phyloP scores from a whole-genome alignment of 2,329 filamentous ascomycete species.

The Didymella pinodella region DNA sequence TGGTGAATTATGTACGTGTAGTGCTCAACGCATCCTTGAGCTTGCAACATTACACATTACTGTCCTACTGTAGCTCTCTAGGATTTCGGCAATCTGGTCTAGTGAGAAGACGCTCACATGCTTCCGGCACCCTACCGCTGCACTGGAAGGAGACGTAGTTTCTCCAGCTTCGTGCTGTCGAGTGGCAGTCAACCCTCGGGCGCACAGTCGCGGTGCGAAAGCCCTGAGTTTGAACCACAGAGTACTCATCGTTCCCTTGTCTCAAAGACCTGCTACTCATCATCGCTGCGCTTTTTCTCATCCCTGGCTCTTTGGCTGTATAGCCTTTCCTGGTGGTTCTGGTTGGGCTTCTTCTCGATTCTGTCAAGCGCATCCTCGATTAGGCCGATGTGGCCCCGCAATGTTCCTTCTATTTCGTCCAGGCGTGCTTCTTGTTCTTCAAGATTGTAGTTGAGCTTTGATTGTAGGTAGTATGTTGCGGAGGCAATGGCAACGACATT shows the following conservation, averaged over 20 bases:
- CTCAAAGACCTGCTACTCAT: not conserved
- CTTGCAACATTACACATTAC: not conserved
- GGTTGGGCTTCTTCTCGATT: slow-evolving; percentile 53
- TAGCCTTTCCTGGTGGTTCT: slow-evolving; percentile 49
- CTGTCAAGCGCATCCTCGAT: slow-evolving; percentile 58
- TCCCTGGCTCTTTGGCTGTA: slow-evolving; percentile 34
- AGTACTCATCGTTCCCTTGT: not conserved
- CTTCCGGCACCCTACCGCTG: not conserved
- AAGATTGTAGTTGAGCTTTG: slow-evolving; percentile 54
- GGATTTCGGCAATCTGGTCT: not conserved
- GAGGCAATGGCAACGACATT: slow-evolving; percentile 32
- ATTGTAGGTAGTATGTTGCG: slow-evolving; percentile 38
- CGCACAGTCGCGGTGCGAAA: not conserved
- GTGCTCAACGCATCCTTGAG: not conserved
- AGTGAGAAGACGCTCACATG: not conserved
- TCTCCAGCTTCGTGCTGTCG: not conserved
- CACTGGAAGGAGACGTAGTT: not conserved
- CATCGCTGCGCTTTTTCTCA: slow-evolving; percentile 23
- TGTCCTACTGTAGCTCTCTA: not conserved
- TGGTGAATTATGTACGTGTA: too few relatives aligned
- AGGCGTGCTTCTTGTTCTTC: slow-evolving; percentile 59
- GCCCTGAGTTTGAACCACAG: not conserved
- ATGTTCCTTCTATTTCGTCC: slow-evolving; percentile 58
- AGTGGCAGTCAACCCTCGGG: not conserved
- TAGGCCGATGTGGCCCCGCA: slow-evolving; percentile 57